These are phyloP conservation scores for Nakazawaea ambrosiae DNA, from an alignment of 805 yeast genomes.

Conservation along the genomic window DNA sequence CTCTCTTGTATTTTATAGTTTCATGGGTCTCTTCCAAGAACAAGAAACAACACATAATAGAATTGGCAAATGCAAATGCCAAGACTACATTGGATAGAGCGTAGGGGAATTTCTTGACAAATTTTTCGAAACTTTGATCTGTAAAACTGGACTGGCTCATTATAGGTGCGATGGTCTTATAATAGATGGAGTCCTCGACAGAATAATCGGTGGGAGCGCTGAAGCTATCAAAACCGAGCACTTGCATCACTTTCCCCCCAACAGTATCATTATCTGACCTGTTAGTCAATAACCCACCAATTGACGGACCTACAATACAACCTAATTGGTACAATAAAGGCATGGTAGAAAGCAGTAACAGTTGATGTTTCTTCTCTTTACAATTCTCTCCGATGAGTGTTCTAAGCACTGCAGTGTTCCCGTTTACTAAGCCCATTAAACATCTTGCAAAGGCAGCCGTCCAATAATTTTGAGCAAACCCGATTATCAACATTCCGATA, in stretches of 20 bases:
- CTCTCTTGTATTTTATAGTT: constrained; percentile 23
- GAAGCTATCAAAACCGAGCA: not conserved
- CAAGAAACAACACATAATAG: constrained; percentile 32
- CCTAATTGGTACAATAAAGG: constrained; percentile 60
- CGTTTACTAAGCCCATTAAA: constrained; percentile 49
- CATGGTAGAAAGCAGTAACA: constrained; percentile 52
- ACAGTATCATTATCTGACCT: not conserved
- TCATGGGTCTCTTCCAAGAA: constrained; percentile 51
- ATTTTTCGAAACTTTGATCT: constrained; percentile 14
- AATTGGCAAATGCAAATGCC: constrained; percentile 26
- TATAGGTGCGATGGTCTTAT: not conserved
- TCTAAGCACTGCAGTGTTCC: constrained; percentile 54
- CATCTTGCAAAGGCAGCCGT: constrained; percentile 47
- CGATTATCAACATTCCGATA: constrained; percentile 38
- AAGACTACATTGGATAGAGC: constrained; percentile 43
- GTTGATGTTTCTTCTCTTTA: constrained; percentile 48
- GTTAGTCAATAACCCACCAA: constrained; percentile 23
- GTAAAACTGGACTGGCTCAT: not conserved
- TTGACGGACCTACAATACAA: constrained; percentile 49
- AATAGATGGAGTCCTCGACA: not conserved
- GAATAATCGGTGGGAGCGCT: not conserved
- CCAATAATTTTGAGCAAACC: constrained; percentile 45
- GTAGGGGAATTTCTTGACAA: constrained; percentile 36
- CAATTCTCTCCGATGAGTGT: constrained; percentile 57
- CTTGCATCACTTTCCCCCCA: not conserved